phyloP scores from a whole-genome alignment of 2,329 filamentous ascomycete genomes.

The Aspergillus novoparasiticus region DNA sequence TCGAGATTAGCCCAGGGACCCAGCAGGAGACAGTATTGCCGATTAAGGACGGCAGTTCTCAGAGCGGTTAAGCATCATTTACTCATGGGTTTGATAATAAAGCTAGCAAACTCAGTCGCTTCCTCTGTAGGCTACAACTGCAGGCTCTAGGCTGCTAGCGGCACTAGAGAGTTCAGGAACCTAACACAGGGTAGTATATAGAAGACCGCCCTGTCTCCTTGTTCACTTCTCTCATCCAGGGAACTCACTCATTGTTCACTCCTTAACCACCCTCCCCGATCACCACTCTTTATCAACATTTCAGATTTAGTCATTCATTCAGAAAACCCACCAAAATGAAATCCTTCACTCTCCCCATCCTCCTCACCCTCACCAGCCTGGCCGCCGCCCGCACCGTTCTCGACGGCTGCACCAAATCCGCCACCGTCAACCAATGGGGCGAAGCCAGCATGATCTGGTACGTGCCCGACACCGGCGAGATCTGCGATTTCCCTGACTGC shows the following conservation, averaged over 20 bases:
- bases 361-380: constrained; percentile 20
- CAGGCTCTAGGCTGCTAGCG: constrained; percentile 1
- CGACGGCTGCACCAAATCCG: constrained; percentile 27
- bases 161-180: background rate
- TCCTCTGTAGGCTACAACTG: background rate
- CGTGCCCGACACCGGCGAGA: constrained; percentile 64
- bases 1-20: background rate
- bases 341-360: constrained; percentile 16
- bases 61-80: background rate
- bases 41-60: background rate
- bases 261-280: background rate
- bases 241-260: constrained; percentile 5
- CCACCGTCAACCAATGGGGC: constrained; percentile 28
- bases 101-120: background rate
- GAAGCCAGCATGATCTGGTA: constrained; percentile 52
- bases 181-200: background rate
- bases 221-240: background rate
- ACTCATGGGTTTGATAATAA: background rate
- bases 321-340: constrained; percentile 21
- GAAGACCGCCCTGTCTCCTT: background rate
- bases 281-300: background rate
- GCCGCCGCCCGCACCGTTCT: constrained; percentile 28
- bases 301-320: constrained; percentile 10
- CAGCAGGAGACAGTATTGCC: background rate
- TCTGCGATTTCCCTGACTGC: constrained; percentile 67